Base-by-base conservation (phyloP, 2,329 filamentous ascomycete species). In the Plectosphaerella cucumerina region DNA sequence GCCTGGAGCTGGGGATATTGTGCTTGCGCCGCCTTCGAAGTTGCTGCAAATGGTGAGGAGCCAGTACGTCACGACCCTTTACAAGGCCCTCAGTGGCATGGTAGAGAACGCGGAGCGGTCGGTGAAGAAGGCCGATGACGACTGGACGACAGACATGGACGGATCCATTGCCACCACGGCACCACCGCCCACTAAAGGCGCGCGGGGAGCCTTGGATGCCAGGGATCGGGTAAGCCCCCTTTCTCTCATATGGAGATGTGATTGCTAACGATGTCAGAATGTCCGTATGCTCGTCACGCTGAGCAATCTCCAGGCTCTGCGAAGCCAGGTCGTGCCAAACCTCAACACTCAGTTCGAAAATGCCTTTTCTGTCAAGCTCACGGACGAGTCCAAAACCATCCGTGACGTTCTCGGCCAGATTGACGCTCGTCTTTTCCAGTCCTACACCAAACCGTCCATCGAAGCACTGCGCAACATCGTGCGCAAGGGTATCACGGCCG, bases 301-400 rank as follows among this genome's bases (percentile, higher is more conserved):
- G 22, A 94, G 89, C 64, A 99, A 99, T 66, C 83, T 99, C 53
- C 87, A 93, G 62, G 81, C 87, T 21, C 82, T 99, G 35, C 87
- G 90, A 52, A 79, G 84, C 21, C 85, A 94, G 55, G 82, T 93
- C 31, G 89, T 97, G 2, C 93, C 93, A 1, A 85, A 86, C 59
- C 80, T 99, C n/a, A 89, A 96, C 64, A 82, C 87, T 5, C 88
- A 94, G 63, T 99, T 97, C 62, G 94, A 99, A 66, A 91, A 89
- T 47, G 84, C 90, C 50, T 99, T 99, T 70, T 91, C 89, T 2
- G 90, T 97, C 56, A 95, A 95, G 64, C 80, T 99, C 53, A 95
- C 91, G 2, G 93, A 97, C 56, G 94, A 99, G 70, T 87, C 86
- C 50, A 93, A 93, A 67, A 94, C 89, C 1, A 93, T 99, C 63